Evolutionary conservation across 805 yeast species (phyloP).

Genomic region (Sugiyamaella mastotermitis): DNA sequence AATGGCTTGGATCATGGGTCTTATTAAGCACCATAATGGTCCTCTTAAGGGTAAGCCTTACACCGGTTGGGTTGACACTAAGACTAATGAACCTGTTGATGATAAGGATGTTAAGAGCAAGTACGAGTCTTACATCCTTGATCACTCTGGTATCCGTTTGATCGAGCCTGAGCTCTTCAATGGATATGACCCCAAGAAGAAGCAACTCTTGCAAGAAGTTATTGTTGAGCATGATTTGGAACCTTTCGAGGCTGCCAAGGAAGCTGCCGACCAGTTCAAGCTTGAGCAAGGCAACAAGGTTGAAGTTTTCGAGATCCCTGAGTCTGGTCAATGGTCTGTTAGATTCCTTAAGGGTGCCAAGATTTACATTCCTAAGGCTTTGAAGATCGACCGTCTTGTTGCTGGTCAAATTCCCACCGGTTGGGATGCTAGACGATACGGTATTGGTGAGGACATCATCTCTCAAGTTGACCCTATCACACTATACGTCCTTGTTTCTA

Average conservation of each 20-base stretch:
- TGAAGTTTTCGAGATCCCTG: conserved; percentile 84
- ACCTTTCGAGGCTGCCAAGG: conserved; percentile 90
- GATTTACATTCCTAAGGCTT: conserved; percentile 84
- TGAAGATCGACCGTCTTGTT: conserved; percentile 48
- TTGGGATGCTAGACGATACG: conserved; percentile 93
- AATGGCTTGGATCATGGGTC: conserved; percentile 99
- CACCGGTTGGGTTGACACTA: conserved; percentile 96
- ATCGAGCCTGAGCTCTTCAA: conserved; percentile 92
- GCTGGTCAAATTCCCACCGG: conserved; percentile 98
- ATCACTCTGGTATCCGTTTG: conserved; percentile 93
- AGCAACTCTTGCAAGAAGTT: conserved; percentile 90
- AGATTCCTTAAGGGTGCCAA: conserved; percentile 89
- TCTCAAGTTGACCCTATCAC: conserved; percentile 96
- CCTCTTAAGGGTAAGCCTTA: conserved; percentile 76
- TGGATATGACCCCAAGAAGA: conserved; percentile 93
- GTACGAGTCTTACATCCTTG: conserved; percentile 83
- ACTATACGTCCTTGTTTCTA: conserved; percentile 83
- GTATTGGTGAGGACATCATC: conserved; percentile 89
- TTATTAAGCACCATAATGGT: conserved; percentile 93
- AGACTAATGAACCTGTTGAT: conserved; percentile 86
- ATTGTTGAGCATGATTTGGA: conserved; percentile 95
- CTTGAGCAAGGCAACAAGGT: conserved; percentile 90
- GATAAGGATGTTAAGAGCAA: conserved; percentile 89
- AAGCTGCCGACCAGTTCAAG: conserved; percentile 91
- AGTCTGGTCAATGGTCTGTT: conserved; percentile 88